Percentiles rank a stretch among this genome's conserved stretches.
phyloP scores from a whole-genome alignment of 2,329 filamentous ascomycete genomes.

The Aspergillus aculeatus region DNA sequence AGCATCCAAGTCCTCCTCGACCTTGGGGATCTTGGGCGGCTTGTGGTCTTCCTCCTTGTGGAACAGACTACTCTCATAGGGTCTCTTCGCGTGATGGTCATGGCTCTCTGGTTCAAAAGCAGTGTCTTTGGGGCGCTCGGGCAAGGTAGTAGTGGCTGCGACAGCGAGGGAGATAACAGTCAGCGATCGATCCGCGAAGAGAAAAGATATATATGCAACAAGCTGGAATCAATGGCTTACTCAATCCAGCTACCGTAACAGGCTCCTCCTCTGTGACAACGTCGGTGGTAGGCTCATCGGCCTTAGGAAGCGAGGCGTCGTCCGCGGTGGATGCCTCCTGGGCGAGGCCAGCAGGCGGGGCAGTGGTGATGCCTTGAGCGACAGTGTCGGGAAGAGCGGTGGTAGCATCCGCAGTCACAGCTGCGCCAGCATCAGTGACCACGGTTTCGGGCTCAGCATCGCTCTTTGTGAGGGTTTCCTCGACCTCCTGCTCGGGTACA shows the following conservation, averaged over 20 bases:
- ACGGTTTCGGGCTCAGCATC: slow-evolving; percentile 16
- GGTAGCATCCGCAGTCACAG: background rate
- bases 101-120: slow-evolving; percentile 16
- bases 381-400: slow-evolving; percentile 15
- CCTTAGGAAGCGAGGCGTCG: slow-evolving; percentile 7
- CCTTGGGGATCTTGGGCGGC: slow-evolving; percentile 38
- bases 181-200: slow-evolving; percentile 1
- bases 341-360: slow-evolving; percentile 12
- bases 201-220: background rate
- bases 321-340: slow-evolving; percentile 12
- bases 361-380: slow-evolving; percentile 14
- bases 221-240: slow-evolving; percentile 2
- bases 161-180: slow-evolving; percentile 9
- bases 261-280: slow-evolving; percentile 14
- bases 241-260: background rate
- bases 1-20: slow-evolving; percentile 23
- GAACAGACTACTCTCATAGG: slow-evolving; percentile 36
- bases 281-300: slow-evolving; percentile 8
- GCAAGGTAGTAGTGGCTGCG: slow-evolving; percentile 16
- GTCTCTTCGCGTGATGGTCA: slow-evolving; percentile 33
- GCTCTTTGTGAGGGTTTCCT: slow-evolving; percentile 18
- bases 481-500: slow-evolving; percentile 7
- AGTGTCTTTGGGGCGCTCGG: slow-evolving; percentile 21
- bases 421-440: slow-evolving; percentile 12
- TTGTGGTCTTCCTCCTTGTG: slow-evolving; percentile 31